A percentile compares a stretch with the other conserved stretches of the same genome.
phyloP scores from a whole-genome alignment of 2,329 filamentous ascomycete species.

The Pezicula carpinea region DNA sequence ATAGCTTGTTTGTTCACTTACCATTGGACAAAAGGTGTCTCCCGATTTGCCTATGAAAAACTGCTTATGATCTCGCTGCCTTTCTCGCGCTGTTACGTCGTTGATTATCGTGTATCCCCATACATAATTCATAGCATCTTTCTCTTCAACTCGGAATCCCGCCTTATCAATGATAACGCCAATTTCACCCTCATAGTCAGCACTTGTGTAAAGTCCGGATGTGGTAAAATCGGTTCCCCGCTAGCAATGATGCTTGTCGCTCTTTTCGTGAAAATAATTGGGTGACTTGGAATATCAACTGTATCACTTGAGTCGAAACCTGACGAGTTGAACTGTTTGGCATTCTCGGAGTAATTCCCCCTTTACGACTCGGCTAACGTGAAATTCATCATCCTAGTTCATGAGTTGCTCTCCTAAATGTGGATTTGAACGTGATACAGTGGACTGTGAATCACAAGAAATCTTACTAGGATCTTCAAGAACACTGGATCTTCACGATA shows the following conservation, averaged over 20 bases:
- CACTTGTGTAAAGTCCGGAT: conserved; percentile 41
- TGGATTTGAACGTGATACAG: too few species aligned
- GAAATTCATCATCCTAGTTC: too few species aligned
- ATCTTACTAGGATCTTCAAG: too few species aligned
- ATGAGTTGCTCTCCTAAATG: too few species aligned
- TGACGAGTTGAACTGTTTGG: conserved; percentile 50
- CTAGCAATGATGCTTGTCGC: conserved; percentile 35
- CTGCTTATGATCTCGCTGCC: conserved; percentile 56
- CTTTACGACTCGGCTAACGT: too few species aligned
- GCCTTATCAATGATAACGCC: conserved; percentile 49
- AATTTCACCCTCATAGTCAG: conserved; percentile 48
- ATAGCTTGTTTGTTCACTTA: conserved; percentile 31
- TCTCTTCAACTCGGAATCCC: conserved; percentile 34
- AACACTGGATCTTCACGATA: too few species aligned
- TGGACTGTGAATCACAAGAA: too few species aligned
- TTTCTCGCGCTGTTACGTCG: conserved; percentile 49
- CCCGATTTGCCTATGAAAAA: conserved; percentile 54
- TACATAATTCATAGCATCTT: conserved; percentile 19
- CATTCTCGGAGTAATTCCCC: conserved; percentile 54
- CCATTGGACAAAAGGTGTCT: conserved; percentile 53
- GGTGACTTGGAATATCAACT: conserved; percentile 44
- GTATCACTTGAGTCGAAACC: conserved; percentile 53
- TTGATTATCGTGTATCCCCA: conserved; percentile 47
- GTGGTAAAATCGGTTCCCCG: conserved; percentile 36
- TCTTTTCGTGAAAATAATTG: conserved; percentile 52